A percentile compares a stretch with the other conserved stretches of the same genome.
Conservation (phyloP, 768 basidiomycete species). For the Saitozyma sp. region DNA sequence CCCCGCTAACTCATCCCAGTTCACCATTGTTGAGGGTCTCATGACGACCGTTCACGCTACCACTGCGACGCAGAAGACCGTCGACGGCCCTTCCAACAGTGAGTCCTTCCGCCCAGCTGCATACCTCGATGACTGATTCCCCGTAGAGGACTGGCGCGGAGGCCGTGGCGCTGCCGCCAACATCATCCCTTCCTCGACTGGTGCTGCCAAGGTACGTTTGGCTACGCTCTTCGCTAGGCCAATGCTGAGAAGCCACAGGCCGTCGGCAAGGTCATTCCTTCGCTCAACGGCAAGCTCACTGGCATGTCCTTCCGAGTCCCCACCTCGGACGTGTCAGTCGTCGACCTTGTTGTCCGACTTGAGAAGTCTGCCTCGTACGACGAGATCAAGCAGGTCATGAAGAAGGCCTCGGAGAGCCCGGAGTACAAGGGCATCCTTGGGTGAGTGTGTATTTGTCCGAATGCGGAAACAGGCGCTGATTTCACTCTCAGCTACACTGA, state of each 20-base stretch:
- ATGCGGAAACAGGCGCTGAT: neutral
- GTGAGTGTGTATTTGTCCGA: slow-evolving; percentile 18
- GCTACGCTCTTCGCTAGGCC: neutral
- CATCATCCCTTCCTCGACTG: slow-evolving; percentile 98
- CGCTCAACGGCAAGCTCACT: slow-evolving; percentile 95
- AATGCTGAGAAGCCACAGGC: slow-evolving; percentile 55
- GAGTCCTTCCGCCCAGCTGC: slow-evolving; percentile 19
- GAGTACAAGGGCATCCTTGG: slow-evolving; percentile 58
- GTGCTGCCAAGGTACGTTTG: slow-evolving; percentile 74
- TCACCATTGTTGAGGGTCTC: slow-evolving; percentile 91
- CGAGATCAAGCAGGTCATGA: slow-evolving; percentile 81
- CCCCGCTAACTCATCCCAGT: slow-evolving; percentile 49
- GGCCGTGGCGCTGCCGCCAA: slow-evolving; percentile 88
- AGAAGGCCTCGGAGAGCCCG: slow-evolving; percentile 70
- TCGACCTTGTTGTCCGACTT: slow-evolving; percentile 91
- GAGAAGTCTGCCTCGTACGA: slow-evolving; percentile 84
- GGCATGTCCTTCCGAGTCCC: slow-evolving; percentile 96
- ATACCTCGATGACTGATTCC: slow-evolving; percentile 6
- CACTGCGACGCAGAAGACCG: slow-evolving; percentile 73
- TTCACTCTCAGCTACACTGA: slow-evolving; percentile 85
- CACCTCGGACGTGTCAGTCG: slow-evolving; percentile 93
- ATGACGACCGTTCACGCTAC: slow-evolving; percentile 99
- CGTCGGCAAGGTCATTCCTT: slow-evolving; percentile 95
- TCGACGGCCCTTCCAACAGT: slow-evolving; percentile 76
- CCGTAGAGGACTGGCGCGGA: slow-evolving; percentile 52